Base-by-base conservation (phyloP, 768 basidiomycete species). In the Serendipita vermifera region DNA sequence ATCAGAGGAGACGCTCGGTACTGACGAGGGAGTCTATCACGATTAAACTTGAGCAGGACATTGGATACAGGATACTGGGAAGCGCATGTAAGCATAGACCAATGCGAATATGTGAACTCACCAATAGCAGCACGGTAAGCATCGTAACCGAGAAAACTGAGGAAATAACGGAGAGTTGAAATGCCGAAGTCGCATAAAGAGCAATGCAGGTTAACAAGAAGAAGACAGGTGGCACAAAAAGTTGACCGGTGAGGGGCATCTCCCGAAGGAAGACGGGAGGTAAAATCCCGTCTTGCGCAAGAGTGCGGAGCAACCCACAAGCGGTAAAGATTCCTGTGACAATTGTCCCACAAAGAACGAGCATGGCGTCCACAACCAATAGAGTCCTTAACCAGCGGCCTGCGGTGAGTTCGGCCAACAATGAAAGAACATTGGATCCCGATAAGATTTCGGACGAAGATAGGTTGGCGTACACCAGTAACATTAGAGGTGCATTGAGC, bases 321-420 rank as follows among this genome's bases (percentile, higher is more conserved):
- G 56, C 33, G 2, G 27, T 57, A 27, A 57, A 58, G 65, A 59
- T 61, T 74, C 85, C 84, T 36, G 83, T 81, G 5, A 87, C 70
- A 26, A 86, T 79, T 1, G 83, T 83, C 1, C 82, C 84, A 56
- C 79, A 82, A 2, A 87, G 72, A 13, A 86, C 85, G n/a, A 83
- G 64, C 40, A 81, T 72, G 2, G 83, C 82, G 60, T 88, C 85
- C 0, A 78, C 72, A 0, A 79, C 82, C 9, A 85, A n/a, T 26
- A 51, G 31, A 9, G 29, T 9, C n/a, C 46, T 20, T 20, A 51
- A 29, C 46, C 46, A 51, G 22, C 27, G 46, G 27, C 46, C 46
- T 17, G 22, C 46, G 61, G 81, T 82, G 61, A 64, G 66, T 61
- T 82, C 67, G 0, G 82, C 83, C 5, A 87, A 70, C n/a, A 78